Base-by-base conservation (phyloP, 108 stramenopile genomes). In the Licmophora abbreviata region DNA sequence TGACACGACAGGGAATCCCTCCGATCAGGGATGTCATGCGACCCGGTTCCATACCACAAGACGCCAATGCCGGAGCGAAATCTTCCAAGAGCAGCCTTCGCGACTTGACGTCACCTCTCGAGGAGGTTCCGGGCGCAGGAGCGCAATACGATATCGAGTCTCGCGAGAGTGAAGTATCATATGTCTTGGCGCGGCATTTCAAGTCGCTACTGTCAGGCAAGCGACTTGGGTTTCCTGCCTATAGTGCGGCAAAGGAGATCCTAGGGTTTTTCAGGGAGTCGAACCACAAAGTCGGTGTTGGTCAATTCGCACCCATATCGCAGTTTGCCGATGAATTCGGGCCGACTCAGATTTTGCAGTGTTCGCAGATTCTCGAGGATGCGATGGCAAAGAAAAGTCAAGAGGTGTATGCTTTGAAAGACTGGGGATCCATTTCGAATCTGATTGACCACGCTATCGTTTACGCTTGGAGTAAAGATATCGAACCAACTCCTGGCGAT, bases 181-280 rank as follows among this genome's bases (percentile, higher is more conserved):
- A 71, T 41, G 69, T 82, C 10, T 47, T 82, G 45, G 76, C 76
- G 12, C 77, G 75, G 38, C 57, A 72, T 33, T 82, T 64, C 76
- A 77, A 82, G 37, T 62, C 68, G 0, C 23, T 77, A 46, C 56
- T 57, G 7, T 72, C 62, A 36, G 68, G 72, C 3, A 59, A 74
- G 48, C 55, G 48, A 9, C 47, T 77, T 23, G 81, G 81, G 0
- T 77, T 82, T 51, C 81, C 81, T 1, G 71, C 71, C 17, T 82
- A 71, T 56, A 73, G 49, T 41, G 56, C 41, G 8, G 44, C 48
- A 23, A 71, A 72, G 51, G 67, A 77, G 50, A 59, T 82, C 30
- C 53, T 82, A 35, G 81, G 81, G 6, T 82, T 82, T 52, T 76
- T 58, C 41, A 44, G 62, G 4, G 60, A 61, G 27, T 60, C 66